These are phyloP conservation scores for Annulohypoxylon maeteangense DNA, from an alignment of 495 filamentous ascomycete species.

Conservation along the genomic window DNA sequence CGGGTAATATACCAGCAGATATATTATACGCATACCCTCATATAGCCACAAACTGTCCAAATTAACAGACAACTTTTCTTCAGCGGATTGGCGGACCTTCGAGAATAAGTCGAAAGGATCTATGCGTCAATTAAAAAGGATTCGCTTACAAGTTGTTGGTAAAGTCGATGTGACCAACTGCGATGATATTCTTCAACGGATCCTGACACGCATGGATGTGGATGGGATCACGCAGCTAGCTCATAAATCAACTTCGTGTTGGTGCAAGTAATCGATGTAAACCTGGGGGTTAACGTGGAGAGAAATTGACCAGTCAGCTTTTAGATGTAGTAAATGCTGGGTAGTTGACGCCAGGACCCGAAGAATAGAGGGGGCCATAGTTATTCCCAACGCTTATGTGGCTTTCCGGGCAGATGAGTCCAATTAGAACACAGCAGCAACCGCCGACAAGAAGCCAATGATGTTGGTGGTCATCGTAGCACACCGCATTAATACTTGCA, in stretches of 20 bases:
- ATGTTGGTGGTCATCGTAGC: slow-evolving; percentile 23
- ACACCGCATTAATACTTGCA: slow-evolving; percentile 34
- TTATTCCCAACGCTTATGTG: slow-evolving; percentile 33
- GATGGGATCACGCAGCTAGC: slow-evolving; percentile 4
- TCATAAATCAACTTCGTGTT: slow-evolving; percentile 23
- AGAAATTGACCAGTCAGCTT: slow-evolving; percentile 18
- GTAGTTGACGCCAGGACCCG: slow-evolving; percentile 22
- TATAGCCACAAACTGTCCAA: neutral
- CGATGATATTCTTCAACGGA: slow-evolving; percentile 21
- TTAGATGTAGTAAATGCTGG: neutral
- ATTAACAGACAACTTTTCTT: slow-evolving; percentile 20
- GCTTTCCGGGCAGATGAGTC: slow-evolving; percentile 39
- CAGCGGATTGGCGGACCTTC: slow-evolving; percentile 8
- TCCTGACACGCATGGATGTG: neutral
- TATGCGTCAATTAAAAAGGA: neutral
- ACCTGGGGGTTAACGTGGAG: slow-evolving; percentile 15
- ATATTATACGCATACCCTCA: neutral
- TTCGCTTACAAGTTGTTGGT: slow-evolving; percentile 1
- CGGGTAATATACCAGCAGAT: neutral
- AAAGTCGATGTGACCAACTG: slow-evolving; percentile 12
- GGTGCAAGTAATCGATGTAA: slow-evolving; percentile 6
- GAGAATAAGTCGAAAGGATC: slow-evolving; percentile 13
- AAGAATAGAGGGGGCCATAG: neutral
- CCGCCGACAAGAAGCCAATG: slow-evolving; percentile 43
- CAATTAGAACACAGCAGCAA: slow-evolving; percentile 41